Percentiles rank a stretch among this genome's conserved stretches.
These are phyloP conservation scores for Didymella glomerata DNA, from an alignment of 2,329 filamentous ascomycete genomes.

Conservation along the genomic window DNA sequence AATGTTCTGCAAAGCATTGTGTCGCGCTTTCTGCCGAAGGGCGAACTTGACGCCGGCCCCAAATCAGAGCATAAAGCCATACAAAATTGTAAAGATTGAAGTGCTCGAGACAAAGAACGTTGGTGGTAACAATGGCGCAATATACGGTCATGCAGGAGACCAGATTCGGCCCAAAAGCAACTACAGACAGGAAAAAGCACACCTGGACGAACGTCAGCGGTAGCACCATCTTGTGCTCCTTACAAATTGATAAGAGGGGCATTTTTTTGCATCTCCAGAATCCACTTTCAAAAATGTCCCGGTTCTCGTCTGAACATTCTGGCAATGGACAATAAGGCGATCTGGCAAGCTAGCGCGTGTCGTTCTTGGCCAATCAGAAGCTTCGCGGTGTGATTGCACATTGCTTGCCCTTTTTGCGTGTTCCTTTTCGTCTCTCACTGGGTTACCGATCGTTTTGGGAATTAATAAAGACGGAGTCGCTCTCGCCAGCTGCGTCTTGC, in stretches of 20 bases:
- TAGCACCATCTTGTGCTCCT: neutral
- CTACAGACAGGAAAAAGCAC: neutral
- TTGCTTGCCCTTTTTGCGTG: neutral
- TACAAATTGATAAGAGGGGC: neutral
- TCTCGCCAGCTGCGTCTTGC: conserved; percentile 1
- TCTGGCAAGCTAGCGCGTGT: neutral
- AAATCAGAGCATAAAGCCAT: neutral
- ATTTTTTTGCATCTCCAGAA: neutral
- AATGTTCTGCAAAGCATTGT: neutral
- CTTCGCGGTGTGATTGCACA: neutral
- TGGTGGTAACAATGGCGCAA: neutral
- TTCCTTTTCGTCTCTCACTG: neutral
- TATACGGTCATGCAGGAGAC: neutral
- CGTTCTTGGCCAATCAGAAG: neutral
- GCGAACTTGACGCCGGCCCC: neutral
- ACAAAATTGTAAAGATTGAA: neutral
- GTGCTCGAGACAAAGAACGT: neutral
- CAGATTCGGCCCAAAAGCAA: neutral
- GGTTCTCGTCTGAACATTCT: no score
- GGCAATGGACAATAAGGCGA: neutral
- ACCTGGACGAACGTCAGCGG: neutral
- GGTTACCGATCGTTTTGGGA: neutral
- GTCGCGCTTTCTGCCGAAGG: neutral
- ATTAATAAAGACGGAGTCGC: neutral
- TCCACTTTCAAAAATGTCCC: neutral